Evolutionary conservation across 805 yeast species (phyloP).

Genomic region (Starmera pachycereana): DNA sequence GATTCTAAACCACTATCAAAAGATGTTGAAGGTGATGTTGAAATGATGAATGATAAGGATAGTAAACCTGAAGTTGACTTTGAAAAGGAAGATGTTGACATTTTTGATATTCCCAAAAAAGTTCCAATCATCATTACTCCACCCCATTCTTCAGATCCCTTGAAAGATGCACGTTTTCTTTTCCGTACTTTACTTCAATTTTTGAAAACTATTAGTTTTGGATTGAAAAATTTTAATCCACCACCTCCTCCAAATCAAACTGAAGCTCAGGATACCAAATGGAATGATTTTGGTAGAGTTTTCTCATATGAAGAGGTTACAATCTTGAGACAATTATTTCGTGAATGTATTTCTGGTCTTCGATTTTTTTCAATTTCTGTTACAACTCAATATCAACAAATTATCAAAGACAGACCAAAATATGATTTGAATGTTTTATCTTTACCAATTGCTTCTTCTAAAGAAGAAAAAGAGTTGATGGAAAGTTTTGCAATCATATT

Average conservation of each 20-base stretch:
- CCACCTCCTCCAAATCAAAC: slow-evolving; percentile 47
- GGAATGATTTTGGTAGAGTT: slow-evolving; percentile 85
- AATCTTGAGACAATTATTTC: slow-evolving; percentile 64
- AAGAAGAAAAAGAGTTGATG: slow-evolving; percentile 92
- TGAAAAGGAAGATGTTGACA: slow-evolving; percentile 20
- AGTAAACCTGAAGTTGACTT: slow-evolving; percentile 7
- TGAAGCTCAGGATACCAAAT: slow-evolving; percentile 41
- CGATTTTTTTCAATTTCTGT: slow-evolving; percentile 52
- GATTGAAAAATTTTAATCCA: slow-evolving; percentile 83
- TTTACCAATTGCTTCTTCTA: slow-evolving; percentile 75
- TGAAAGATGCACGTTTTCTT: slow-evolving; percentile 80
- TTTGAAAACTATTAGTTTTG: slow-evolving; percentile 80
- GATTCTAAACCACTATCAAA: slow-evolving; percentile 1
- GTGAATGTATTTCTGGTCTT: slow-evolving; percentile 77
- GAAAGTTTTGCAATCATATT: slow-evolving; percentile 91
- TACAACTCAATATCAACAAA: slow-evolving; percentile 14
- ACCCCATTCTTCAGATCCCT: slow-evolving; percentile 45
- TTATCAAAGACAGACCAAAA: slow-evolving; percentile 17
- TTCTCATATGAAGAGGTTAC: slow-evolving; percentile 75
- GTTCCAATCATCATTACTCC: slow-evolving; percentile 54
- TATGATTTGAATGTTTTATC: slow-evolving; percentile 74
- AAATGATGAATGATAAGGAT: slow-evolving; percentile 15
- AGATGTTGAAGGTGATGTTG: slow-evolving; percentile 21
- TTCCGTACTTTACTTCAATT: slow-evolving; percentile 86
- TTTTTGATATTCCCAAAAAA: slow-evolving; percentile 35